Base-by-base conservation (phyloP, 495 filamentous ascomycete genomes). In the Peziza echinospora region DNA sequence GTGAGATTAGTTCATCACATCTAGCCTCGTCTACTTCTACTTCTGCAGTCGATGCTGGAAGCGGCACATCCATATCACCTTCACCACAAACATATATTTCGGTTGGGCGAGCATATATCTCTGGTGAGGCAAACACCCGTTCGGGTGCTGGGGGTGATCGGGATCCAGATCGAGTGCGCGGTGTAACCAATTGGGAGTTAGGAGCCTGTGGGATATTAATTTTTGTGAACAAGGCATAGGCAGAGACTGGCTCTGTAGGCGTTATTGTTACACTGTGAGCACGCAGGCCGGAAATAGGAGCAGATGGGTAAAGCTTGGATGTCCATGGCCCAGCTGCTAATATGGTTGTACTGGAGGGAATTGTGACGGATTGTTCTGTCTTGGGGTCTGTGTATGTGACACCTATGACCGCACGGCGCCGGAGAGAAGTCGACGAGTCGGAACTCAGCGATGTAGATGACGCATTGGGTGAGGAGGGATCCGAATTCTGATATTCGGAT, bases 31-130 rank as follows among this genome's bases (percentile, higher is more conserved):
- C 86, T 41, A 78, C 74, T 53, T 80, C 65, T 10, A 97, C 89
- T 17, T 78, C 70, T 46, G 81, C 80, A 7, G 80, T 77, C 2
- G 78, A 76, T 21, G 70, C 67, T 0, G 89, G 89, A 5, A 97
- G 68, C 0, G 84, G 80, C 3, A 82, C 71, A 5, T 64, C 57
- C 22, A 68, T 70, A 58, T 97, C 91, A 40, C 85, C 84, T 58
- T 93, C 84, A 30, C 89, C 72, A 58, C 89, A 97, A 24, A 82
- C 84, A 60, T 96, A 97, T 30, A 92, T 82, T 51, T 91, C 86
- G 55, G 81, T 76, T 0, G 87, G 86, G 3, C 89, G 73, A 11
- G 87, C 80, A 60, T 96, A 96, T 52, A 97, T 89, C 63, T 97
- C 89, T 2, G 89, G 87, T 23, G 80, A 75, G 3, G 41, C 41